Conservation (phyloP, 1,284 basidiomycete species). For the Pseudozyma thailandica region DNA sequence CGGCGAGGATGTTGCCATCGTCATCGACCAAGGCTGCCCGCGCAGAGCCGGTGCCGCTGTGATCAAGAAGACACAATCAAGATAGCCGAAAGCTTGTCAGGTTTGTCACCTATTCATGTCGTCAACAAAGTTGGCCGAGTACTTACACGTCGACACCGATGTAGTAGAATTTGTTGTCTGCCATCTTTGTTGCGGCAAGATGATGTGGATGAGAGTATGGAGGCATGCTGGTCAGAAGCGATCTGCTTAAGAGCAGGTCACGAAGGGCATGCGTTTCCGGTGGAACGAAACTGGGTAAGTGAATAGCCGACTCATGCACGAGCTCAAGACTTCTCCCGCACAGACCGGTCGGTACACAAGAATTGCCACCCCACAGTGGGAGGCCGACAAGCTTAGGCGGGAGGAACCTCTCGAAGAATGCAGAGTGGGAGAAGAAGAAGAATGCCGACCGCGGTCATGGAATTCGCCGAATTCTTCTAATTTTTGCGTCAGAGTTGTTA, state of each 20-base stretch:
- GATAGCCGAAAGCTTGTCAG: conserved; percentile 1
- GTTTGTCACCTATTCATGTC: neutral
- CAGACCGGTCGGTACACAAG: conserved; percentile 12
- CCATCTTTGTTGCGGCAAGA: conserved; percentile 8
- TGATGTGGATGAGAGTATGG: conserved; percentile 1
- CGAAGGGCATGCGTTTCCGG: conserved; percentile 6
- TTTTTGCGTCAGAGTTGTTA: conserved; percentile 11
- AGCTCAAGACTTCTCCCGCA: conserved; percentile 16
- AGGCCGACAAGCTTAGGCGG: no score
- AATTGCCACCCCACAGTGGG: conserved; percentile 9
- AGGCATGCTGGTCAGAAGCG: neutral
- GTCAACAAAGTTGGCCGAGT: neutral
- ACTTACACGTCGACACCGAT: conserved; percentile 74
- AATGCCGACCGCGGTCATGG: conserved; percentile 2
- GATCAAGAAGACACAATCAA: neutral
- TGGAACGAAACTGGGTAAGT: conserved; percentile 6
- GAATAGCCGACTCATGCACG: neutral
- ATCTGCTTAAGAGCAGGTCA: neutral
- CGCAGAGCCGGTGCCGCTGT: conserved; percentile 87
- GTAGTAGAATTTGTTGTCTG: conserved; percentile 68
- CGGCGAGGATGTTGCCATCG: conserved; percentile 82
- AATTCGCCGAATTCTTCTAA: conserved; percentile 29
- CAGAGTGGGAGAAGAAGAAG: conserved; percentile 2
- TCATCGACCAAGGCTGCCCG: conserved; percentile 83
- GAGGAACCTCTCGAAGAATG: neutral